phyloP scores from a whole-genome alignment of 768 basidiomycete species.

The Termitomyces sp. region DNA sequence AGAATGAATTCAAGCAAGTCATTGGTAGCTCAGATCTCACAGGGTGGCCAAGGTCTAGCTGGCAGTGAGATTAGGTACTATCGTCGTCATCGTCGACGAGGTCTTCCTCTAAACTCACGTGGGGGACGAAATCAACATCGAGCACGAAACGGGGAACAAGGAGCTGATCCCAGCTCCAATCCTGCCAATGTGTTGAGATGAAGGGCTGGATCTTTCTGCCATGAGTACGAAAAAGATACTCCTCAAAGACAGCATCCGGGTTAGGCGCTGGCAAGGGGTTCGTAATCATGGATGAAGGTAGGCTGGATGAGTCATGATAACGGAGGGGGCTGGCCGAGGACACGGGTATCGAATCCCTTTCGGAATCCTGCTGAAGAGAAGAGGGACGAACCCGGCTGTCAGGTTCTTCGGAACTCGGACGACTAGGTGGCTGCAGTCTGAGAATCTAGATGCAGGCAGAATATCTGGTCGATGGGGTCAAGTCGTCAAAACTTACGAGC shows the following conservation, averaged over 20 bases:
- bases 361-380: neutral
- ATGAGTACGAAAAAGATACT: constrained; percentile 31
- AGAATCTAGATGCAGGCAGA: constrained; percentile 6
- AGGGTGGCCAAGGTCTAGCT: neutral
- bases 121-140: constrained; percentile 6
- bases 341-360: constrained; percentile 1
- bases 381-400: neutral
- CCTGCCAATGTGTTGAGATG: constrained; percentile 28
- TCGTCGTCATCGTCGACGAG: neutral
- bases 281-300: neutral
- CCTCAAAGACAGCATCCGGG: constrained; percentile 22
- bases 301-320: constrained; percentile 7
- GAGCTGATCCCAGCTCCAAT: constrained; percentile 45
- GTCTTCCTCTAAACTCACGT: neutral
- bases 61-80: neutral
- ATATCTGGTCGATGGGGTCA: constrained; percentile 7
- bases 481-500: constrained; percentile 5
- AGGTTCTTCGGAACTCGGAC: neutral
- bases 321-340: neutral
- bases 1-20: neutral
- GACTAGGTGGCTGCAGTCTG: neutral
- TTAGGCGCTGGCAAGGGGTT: constrained; percentile 6
- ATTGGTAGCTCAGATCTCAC: neutral
- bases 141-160: constrained; percentile 29
- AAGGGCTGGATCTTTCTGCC: constrained; percentile 21